A percentile compares a stretch with the other conserved stretches of the same genome.
Conservation (phyloP, 148 eudicot species). For the Oxyria digyna region DNA sequence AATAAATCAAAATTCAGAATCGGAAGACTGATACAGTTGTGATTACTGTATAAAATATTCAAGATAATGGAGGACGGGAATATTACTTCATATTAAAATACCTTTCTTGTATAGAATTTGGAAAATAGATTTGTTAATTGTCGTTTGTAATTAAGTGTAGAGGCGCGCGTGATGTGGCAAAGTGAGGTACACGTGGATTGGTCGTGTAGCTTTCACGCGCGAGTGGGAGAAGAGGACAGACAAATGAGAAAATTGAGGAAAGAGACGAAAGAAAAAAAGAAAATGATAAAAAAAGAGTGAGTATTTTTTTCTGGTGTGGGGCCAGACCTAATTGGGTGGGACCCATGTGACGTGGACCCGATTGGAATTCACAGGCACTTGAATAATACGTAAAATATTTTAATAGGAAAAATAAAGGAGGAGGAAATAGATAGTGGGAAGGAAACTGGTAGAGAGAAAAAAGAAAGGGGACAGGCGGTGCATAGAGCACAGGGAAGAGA, state of each 20-base stretch:
- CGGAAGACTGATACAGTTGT: slow-evolving; percentile 2
- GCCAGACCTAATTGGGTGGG: not conserved
- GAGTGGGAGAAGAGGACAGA: not conserved
- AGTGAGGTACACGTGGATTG: slow-evolving; percentile 6
- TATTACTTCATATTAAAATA: not conserved
- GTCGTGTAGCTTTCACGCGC: not conserved
- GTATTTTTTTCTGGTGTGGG: slow-evolving; percentile 2
- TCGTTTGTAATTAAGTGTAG: not conserved
- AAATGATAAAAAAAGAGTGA: not conserved
- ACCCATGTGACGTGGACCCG: slow-evolving; percentile 6
- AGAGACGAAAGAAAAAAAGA: not conserved
- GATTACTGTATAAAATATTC: not conserved
- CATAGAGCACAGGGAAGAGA: slow-evolving; percentile 11
- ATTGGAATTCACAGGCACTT: slow-evolving; percentile 5
- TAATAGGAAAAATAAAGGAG: not conserved
- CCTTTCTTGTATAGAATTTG: not conserved
- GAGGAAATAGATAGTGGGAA: slow-evolving; percentile 5
- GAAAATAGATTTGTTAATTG: not conserved
- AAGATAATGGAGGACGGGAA: slow-evolving; percentile 2
- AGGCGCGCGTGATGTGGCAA: slow-evolving; percentile 8
- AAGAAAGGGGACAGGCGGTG: slow-evolving; percentile 7
- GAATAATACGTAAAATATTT: not conserved
- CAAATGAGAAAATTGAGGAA: not conserved
- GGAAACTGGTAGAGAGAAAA: slow-evolving; percentile 7
- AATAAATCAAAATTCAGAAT: not conserved